Conservation (phyloP, 2,329 filamentous ascomycete species). For the Stagonosporopsis cucurbitacearum region DNA sequence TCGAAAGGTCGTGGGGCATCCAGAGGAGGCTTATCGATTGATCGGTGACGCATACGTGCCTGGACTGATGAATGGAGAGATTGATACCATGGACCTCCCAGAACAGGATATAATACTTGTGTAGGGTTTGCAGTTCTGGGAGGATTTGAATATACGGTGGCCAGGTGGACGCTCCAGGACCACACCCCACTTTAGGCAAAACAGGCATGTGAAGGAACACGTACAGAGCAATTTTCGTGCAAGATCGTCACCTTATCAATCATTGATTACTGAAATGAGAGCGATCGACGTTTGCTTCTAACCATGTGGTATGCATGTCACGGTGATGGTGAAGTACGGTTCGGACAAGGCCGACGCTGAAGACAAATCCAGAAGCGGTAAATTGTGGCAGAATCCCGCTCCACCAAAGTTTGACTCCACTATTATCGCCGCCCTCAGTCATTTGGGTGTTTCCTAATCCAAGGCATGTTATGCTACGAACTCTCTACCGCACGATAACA, state of each 20-base stretch:
- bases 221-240: too few relatives aligned
- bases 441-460: neutral
- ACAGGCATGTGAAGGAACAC: too few relatives aligned
- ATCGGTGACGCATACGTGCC: slow-evolving; percentile 8
- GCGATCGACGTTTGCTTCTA: too few relatives aligned
- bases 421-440: neutral
- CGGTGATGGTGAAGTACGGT: neutral
- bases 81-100: neutral
- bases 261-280: too few relatives aligned
- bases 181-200: too few relatives aligned
- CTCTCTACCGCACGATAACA: slow-evolving; percentile 36
- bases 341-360: neutral
- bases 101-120: slow-evolving; percentile 2
- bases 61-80: slow-evolving; percentile 6
- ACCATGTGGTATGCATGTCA: neutral
- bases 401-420: slow-evolving; percentile 10
- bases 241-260: too few relatives aligned
- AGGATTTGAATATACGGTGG: too few relatives aligned
- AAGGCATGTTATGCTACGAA: slow-evolving; percentile 51
- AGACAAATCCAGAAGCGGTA: slow-evolving; percentile 7
- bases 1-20: neutral
- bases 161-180: too few relatives aligned
- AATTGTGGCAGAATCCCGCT: slow-evolving; percentile 3
- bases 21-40: neutral
- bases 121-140: too few relatives aligned